Evolutionary conservation across 176 grass and related monocot genomes (phyloP).

Genomic region (Alloteropsis semialata): DNA sequence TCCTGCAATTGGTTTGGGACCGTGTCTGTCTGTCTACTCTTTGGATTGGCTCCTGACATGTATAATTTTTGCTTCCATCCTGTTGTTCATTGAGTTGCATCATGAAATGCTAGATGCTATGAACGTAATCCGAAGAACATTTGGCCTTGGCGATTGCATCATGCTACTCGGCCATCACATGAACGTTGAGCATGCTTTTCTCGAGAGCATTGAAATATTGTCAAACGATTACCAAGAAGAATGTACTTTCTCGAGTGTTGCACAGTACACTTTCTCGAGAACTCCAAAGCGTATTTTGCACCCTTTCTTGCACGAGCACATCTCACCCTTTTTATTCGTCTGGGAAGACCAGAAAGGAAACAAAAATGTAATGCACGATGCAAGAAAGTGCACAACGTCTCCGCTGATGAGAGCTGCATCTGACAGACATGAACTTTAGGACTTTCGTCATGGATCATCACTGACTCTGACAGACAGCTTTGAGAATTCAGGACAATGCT

Average conservation of each 20-base stretch:
- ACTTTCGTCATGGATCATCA: background rate
- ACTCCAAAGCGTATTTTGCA: constrained; percentile 5
- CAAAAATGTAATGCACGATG: background rate
- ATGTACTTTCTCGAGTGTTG: constrained; percentile 32
- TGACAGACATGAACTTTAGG: background rate
- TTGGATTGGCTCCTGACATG: background rate
- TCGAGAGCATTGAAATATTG: constrained; percentile 31
- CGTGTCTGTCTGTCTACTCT: too few relatives aligned
- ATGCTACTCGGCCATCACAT: background rate
- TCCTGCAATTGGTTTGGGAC: too few relatives aligned
- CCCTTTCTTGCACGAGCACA: constrained; percentile 29
- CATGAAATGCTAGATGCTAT: constrained; percentile 6
- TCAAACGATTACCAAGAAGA: constrained; percentile 29
- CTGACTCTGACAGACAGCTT: background rate
- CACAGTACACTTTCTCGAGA: constrained; percentile 35
- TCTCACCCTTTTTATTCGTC: constrained; percentile 9
- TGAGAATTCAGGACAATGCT: background rate
- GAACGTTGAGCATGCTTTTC: constrained; percentile 11
- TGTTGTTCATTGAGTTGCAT: background rate
- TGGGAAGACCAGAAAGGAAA: constrained; percentile 6
- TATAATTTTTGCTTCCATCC: background rate
- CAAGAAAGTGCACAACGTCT: background rate
- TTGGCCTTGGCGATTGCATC: background rate
- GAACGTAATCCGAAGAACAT: background rate
- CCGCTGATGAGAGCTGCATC: background rate